A percentile compares a stretch with the other conserved stretches of the same genome.
Conservation (phyloP, 2,329 filamentous ascomycete genomes). For the Hymenoscyphus infarciens region DNA sequence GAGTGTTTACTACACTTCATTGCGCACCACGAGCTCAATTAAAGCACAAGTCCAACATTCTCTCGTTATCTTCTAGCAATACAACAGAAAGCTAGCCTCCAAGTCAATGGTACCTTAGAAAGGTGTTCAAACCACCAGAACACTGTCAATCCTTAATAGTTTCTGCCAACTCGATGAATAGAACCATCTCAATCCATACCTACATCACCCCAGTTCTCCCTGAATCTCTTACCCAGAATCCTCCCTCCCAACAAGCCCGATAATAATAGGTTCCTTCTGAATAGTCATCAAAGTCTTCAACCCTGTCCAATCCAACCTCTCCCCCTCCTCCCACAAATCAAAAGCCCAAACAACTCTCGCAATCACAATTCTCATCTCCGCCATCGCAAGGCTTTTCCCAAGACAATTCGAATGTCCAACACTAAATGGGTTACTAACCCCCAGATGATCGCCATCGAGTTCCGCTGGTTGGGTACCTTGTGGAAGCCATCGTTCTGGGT, state of each 20-base stretch:
- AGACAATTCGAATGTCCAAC: not conserved
- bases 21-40: too few species aligned
- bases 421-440: not conserved
- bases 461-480: not conserved
- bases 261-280: not conserved
- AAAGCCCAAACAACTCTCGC: not conserved
- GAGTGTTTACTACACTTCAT: too few species aligned
- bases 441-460: conserved; percentile 2
- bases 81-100: too few species aligned
- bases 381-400: not conserved
- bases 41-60: too few species aligned
- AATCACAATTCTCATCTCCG: conserved; percentile 4
- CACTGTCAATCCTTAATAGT: too few species aligned
- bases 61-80: too few species aligned
- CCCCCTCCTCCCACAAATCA: not conserved
- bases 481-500: conserved; percentile 3
- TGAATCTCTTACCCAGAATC: too few species aligned
- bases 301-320: not conserved
- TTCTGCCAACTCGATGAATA: too few species aligned
- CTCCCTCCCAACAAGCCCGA: not conserved
- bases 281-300: conserved; percentile 5
- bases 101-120: too few species aligned
- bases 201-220: too few species aligned
- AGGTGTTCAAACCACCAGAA: too few species aligned
- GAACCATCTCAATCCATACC: too few species aligned